A percentile compares a stretch with the other conserved stretches of the same genome.
phyloP scores from a whole-genome alignment of 345 rosid genomes.

The Hibiscus mutabilis region DNA sequence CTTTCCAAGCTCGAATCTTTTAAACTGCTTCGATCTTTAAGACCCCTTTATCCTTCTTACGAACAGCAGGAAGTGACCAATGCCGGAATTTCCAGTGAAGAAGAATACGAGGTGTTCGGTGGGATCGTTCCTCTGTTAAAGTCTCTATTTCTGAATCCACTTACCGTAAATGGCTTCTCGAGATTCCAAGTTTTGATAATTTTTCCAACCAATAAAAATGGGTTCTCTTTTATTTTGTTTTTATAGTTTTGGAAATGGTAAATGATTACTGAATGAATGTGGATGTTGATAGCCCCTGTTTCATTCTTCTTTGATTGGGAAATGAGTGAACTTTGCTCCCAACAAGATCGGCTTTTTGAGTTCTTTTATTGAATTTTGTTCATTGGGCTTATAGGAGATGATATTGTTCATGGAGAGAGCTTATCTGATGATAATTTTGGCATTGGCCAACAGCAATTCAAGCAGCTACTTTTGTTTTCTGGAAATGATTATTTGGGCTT shows the following conservation, averaged over 20 bases:
- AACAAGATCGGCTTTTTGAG: no score
- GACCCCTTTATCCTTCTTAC: constrained; percentile 55
- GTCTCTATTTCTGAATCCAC: constrained; percentile 57
- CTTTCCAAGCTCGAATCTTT: constrained; percentile 54
- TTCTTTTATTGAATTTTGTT: background rate
- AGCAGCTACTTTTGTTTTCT: constrained; percentile 76
- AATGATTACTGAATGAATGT: background rate
- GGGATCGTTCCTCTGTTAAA: constrained; percentile 79
- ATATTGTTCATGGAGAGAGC: constrained; percentile 30
- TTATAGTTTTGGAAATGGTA: background rate
- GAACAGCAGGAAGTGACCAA: constrained; percentile 6
- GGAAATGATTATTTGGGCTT: constrained; percentile 95
- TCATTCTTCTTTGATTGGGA: no score
- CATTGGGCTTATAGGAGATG: constrained; percentile 47
- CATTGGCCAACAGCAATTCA: constrained; percentile 23
- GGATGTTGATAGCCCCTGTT: no score
- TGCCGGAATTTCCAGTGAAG: constrained; percentile 8
- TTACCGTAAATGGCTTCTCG: constrained; percentile 66
- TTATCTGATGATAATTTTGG: no score
- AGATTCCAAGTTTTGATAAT: constrained; percentile 69
- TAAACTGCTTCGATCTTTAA: constrained; percentile 65
- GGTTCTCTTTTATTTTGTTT: background rate
- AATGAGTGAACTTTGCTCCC: no score
- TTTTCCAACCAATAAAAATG: background rate
- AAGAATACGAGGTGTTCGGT: constrained; percentile 59